Percentiles rank a stretch among this genome's conserved stretches.
These are phyloP conservation scores for Breynia disticha DNA, from an alignment of 441 rosid genomes.

Conservation along the genomic window DNA sequence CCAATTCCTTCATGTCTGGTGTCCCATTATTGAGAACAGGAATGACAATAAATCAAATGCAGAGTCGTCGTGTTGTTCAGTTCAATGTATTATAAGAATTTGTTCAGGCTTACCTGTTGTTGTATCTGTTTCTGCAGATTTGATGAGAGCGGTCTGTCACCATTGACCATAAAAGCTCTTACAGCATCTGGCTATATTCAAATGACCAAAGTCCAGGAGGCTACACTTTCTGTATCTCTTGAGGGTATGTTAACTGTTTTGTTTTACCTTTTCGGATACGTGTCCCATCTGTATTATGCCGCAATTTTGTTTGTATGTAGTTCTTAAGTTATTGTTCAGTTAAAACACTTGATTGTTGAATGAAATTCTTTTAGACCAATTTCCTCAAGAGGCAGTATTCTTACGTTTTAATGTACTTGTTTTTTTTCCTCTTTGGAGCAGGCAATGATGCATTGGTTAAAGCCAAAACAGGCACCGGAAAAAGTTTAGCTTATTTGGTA, in stretches of 20 bases:
- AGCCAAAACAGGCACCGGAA: constrained; percentile 94
- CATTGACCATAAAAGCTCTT: constrained; percentile 67
- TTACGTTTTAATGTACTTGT: constrained; percentile 3
- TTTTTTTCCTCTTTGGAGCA: constrained; percentile 28
- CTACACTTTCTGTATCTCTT: constrained; percentile 61
- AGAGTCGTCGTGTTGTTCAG: too few species aligned
- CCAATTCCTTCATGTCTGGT: too few species aligned
- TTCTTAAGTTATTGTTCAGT: too few species aligned
- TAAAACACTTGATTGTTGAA: too few species aligned
- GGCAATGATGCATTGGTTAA: constrained; percentile 89
- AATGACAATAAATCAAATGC: too few species aligned
- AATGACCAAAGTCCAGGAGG: constrained; percentile 89
- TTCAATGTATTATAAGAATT: too few species aligned
- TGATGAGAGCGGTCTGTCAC: constrained; percentile 71
- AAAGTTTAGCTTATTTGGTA: constrained; percentile 93
- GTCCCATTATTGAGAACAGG: too few species aligned
- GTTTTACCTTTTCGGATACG: too few species aligned
- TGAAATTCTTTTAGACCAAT: not conserved
- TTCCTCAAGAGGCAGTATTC: not conserved
- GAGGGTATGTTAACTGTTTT: constrained; percentile 39
- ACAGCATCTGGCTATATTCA: constrained; percentile 64
- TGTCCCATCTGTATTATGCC: too few species aligned
- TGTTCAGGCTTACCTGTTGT: not conserved
- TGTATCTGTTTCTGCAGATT: constrained; percentile 36
- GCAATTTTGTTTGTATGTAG: too few species aligned